phyloP scores from a whole-genome alignment of 495 filamentous ascomycete genomes.

The Hyaloscypha finlandica region DNA sequence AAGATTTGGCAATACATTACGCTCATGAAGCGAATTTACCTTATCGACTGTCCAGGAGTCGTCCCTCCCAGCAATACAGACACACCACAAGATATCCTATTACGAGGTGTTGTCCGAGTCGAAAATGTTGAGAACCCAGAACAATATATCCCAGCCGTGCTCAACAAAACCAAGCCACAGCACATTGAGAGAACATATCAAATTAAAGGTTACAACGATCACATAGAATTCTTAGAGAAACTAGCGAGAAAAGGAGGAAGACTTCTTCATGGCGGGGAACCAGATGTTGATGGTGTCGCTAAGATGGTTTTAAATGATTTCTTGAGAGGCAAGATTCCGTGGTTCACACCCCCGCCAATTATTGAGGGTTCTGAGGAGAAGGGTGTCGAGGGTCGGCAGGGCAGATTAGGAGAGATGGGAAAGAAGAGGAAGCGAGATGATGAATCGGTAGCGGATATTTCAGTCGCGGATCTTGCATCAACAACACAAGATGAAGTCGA shows the following conservation, averaged over 20 bases:
- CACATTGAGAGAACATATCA: conserved; percentile 95
- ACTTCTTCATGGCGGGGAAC: conserved; percentile 85
- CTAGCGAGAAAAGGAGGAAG: conserved; percentile 86
- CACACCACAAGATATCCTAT: conserved; percentile 83
- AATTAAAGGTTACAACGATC: conserved; percentile 69
- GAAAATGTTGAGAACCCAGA: conserved; percentile 95
- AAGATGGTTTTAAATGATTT: conserved; percentile 98
- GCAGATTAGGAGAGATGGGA: conserved; percentile 60
- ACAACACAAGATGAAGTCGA: conserved; percentile 14
- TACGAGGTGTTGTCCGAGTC: conserved; percentile 87
- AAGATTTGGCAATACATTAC: conserved; percentile 99
- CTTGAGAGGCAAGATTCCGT: conserved; percentile 89
- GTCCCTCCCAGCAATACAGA: conserved; percentile 85
- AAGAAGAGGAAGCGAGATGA: conserved; percentile 56
- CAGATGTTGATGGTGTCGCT: conserved; percentile 88
- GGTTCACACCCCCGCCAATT: conserved; percentile 84
- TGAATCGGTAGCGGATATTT: conserved; percentile 40
- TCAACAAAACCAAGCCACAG: conserved; percentile 76
- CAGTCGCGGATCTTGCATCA: conserved; percentile 27
- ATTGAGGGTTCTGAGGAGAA: conserved; percentile 53
- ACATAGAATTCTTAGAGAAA: conserved; percentile 82
- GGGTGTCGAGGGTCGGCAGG: conserved; percentile 57
- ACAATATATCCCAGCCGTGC: conserved; percentile 87
- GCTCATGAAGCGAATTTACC: conserved; percentile 93
- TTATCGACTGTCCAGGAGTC: conserved; percentile 96